Conservation (phyloP, 2,329 filamentous ascomycete genomes). For the Botrytis porri region DNA sequence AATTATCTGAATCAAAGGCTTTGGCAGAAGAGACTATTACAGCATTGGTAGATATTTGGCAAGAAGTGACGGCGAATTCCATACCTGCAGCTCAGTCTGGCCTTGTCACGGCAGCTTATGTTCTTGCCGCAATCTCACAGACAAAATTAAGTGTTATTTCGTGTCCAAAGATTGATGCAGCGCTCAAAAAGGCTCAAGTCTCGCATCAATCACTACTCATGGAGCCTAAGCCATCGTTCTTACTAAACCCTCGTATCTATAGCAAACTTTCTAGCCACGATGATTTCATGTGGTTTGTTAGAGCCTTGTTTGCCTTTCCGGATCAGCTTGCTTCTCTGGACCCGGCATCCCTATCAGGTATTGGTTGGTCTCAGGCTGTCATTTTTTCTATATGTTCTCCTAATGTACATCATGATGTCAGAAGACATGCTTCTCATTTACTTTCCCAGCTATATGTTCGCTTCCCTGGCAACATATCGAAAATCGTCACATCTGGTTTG, state of each 20-base stretch:
- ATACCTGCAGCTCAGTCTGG: slow-evolving; percentile 77
- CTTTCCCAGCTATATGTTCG: slow-evolving; percentile 64
- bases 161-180: slow-evolving; percentile 52
- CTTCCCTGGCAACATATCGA: slow-evolving; percentile 56
- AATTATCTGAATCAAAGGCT: slow-evolving; percentile 48
- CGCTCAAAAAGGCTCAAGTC: slow-evolving; percentile 61
- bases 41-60: slow-evolving; percentile 66
- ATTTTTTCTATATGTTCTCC: slow-evolving; percentile 73
- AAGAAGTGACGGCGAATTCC: slow-evolving; percentile 76
- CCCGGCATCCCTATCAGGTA: slow-evolving; percentile 49
- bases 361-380: slow-evolving; percentile 79
- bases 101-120: slow-evolving; percentile 74
- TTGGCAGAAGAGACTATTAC: slow-evolving; percentile 54
- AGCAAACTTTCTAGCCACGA: slow-evolving; percentile 72
- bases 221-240: slow-evolving; percentile 81
- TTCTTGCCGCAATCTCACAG: slow-evolving; percentile 62
- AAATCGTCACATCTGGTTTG: slow-evolving; percentile 66
- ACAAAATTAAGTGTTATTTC: slow-evolving; percentile 52
- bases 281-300: slow-evolving; percentile 74
- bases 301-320: slow-evolving; percentile 64
- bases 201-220: slow-evolving; percentile 63
- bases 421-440: slow-evolving; percentile 58
- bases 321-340: slow-evolving; percentile 47
- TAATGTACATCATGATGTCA: slow-evolving; percentile 57
- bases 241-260: slow-evolving; percentile 82